Percentiles rank a stretch among this genome's conserved stretches.
phyloP scores from a whole-genome alignment of 306 rosid species.

The Trichosanthes cucumerina region DNA sequence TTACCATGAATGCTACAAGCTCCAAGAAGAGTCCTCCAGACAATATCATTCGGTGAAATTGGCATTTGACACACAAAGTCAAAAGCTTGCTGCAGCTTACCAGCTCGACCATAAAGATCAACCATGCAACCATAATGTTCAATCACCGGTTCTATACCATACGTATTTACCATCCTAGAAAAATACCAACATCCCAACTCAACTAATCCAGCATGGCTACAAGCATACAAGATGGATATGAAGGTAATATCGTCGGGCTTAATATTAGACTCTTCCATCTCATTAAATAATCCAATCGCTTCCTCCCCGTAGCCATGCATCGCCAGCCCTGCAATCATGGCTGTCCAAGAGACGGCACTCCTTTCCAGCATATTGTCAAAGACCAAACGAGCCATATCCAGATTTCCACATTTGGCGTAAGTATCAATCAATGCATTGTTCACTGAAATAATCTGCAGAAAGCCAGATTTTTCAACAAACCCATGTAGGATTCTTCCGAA shows the following conservation, averaged over 20 bases:
- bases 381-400: conserved; percentile 51
- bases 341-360: conserved; percentile 64
- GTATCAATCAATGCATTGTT: conserved; percentile 66
- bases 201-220: conserved; percentile 70
- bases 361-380: conserved; percentile 41
- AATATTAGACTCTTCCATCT: conserved; percentile 54
- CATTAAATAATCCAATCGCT: conserved; percentile 44
- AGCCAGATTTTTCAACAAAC: conserved; percentile 57
- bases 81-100: conserved; percentile 58
- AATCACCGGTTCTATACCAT: conserved; percentile 48
- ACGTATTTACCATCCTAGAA: conserved; percentile 42
- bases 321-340: conserved; percentile 63
- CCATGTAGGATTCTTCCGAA: conserved; percentile 63
- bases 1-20: conserved; percentile 87
- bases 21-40: conserved; percentile 88
- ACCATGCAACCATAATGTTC: conserved; percentile 90
- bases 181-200: conserved; percentile 51
- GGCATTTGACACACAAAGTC: conserved; percentile 60
- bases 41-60: conserved; percentile 50
- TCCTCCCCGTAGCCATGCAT: conserved; percentile 82
- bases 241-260: conserved; percentile 60
- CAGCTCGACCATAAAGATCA: conserved; percentile 78
- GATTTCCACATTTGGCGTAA: conserved; percentile 60
- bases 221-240: conserved; percentile 68
- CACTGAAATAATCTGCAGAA: conserved; percentile 47